A percentile compares a stretch with the other conserved stretches of the same genome.
Evolutionary conservation across 2,329 filamentous ascomycete genomes (phyloP).

Genomic region (Venturia carpophila): DNA sequence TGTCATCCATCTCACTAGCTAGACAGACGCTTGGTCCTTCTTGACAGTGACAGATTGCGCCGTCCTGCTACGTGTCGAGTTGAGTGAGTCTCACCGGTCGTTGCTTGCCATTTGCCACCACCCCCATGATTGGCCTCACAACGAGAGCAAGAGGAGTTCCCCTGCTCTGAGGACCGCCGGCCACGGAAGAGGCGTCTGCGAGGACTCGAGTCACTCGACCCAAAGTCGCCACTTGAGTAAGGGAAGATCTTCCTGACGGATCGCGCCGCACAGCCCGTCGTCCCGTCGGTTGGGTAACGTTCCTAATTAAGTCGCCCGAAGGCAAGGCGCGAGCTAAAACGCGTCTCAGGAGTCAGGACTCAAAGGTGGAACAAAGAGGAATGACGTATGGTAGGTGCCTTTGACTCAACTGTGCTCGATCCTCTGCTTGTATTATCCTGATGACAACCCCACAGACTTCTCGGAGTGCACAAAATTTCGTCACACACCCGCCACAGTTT

Average conservation of each 20-base stretch:
- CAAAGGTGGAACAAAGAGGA: neutral
- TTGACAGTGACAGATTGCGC: neutral
- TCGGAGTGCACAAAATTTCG: neutral
- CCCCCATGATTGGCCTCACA: neutral
- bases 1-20: neutral
- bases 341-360: neutral
- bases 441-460: neutral
- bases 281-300: slow-evolving; percentile 3
- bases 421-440: too few species aligned
- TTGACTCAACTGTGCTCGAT: neutral
- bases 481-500: neutral
- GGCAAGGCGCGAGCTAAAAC: neutral
- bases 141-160: neutral
- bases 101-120: neutral
- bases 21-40: neutral
- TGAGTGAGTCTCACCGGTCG: neutral
- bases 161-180: neutral
- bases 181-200: neutral
- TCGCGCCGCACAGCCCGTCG: neutral
- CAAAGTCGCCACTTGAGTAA: neutral
- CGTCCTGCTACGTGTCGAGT: neutral
- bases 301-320: neutral
- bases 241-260: neutral
- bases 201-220: neutral
- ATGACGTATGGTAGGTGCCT: too few species aligned